Percentiles rank a stretch among this genome's conserved stretches.
These are phyloP conservation scores for Saccharomyces uvarum DNA, from an alignment of 1,139 yeast genomes.

Conservation along the genomic window DNA sequence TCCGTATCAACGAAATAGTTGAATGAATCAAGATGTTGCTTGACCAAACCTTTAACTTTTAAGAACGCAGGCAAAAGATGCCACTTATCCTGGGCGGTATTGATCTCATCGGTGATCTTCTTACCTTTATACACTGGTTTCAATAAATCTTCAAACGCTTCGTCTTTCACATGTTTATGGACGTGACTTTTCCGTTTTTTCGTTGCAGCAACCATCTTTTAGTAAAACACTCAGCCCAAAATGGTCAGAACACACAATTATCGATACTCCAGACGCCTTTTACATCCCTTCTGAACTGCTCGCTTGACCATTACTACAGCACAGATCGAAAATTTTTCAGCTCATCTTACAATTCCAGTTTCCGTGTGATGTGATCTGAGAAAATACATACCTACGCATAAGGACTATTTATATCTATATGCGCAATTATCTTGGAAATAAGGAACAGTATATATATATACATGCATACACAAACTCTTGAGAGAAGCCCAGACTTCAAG, in stretches of 20 bases:
- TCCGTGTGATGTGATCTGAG: neutral
- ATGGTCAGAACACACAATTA: neutral
- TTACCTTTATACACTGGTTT: slow-evolving; percentile 83
- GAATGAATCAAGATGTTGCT: slow-evolving; percentile 94
- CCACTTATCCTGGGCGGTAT: slow-evolving; percentile 94
- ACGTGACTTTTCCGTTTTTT: neutral
- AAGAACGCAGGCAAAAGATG: slow-evolving; percentile 88
- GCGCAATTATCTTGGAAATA: neutral
- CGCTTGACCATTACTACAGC: neutral
- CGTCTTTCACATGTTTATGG: slow-evolving; percentile 31
- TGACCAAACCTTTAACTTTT: slow-evolving; percentile 90
- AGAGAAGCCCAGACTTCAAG: neutral
- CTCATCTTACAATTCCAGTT: neutral
- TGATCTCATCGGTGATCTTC: slow-evolving; percentile 74
- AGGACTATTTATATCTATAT: neutral
- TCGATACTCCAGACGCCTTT: neutral
- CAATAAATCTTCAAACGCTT: slow-evolving; percentile 65
- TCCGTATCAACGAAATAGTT: slow-evolving; percentile 92
- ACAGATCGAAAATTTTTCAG: neutral
- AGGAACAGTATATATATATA: neutral
- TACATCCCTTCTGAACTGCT: neutral
- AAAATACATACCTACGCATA: neutral
- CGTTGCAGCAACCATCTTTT: neutral
- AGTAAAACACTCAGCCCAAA: neutral
- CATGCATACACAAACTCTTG: neutral